phyloP scores from a whole-genome alignment of 2,329 filamentous ascomycete genomes.

The Juglanconis oblonga region DNA sequence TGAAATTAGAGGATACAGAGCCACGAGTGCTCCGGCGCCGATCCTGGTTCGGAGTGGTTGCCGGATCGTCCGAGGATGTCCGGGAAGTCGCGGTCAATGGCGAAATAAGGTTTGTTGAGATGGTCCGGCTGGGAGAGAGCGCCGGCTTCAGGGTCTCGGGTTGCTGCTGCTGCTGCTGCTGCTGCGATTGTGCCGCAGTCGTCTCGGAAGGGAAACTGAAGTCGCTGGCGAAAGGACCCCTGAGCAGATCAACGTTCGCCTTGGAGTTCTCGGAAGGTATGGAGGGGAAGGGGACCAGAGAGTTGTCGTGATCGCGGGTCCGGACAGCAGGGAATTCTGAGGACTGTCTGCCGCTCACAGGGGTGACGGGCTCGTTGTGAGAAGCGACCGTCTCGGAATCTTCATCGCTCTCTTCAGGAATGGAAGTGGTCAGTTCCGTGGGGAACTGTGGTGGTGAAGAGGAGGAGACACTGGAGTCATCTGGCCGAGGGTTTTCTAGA shows the following conservation, averaged over 20 bases:
- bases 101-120: constrained; percentile 1
- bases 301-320: constrained; percentile 33
- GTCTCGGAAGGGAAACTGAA: constrained; percentile 1
- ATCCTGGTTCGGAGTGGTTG: constrained; percentile 29
- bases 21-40: constrained; percentile 40
- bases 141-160: neutral
- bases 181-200: neutral
- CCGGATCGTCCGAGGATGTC: constrained; percentile 23
- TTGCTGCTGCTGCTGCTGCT: neutral
- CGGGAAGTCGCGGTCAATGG: constrained; percentile 11
- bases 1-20: constrained; percentile 41
- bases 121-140: neutral
- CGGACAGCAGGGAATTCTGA: constrained; percentile 49
- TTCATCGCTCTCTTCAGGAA: constrained; percentile 58
- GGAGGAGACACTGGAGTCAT: constrained; percentile 28
- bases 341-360: constrained; percentile 55
- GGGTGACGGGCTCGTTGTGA: constrained; percentile 59
- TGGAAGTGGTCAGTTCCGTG: constrained; percentile 49
- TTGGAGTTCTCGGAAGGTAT: constrained; percentile 8
- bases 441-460: constrained; percentile 47
- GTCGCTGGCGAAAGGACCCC: constrained; percentile 8
- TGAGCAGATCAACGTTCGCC: constrained; percentile 9
- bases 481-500: constrained; percentile 14
- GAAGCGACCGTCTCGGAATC: constrained; percentile 52
- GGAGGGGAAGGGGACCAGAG: constrained; percentile 17